These are phyloP conservation scores for Rugonectria rugulosa DNA, from an alignment of 2,329 filamentous ascomycete genomes.

Conservation along the genomic window DNA sequence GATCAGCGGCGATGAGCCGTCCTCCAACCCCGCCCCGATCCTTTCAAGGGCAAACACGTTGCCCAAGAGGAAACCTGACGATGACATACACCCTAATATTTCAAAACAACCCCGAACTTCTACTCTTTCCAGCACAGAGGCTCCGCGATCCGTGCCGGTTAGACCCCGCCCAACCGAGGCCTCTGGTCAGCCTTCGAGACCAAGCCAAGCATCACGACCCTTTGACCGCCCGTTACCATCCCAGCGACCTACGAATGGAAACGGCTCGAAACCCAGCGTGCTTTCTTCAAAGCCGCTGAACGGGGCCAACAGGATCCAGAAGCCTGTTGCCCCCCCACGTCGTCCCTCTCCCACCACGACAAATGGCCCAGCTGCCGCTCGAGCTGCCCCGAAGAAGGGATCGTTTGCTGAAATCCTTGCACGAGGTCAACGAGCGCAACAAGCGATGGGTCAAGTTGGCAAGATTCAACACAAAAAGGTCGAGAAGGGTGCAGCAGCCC, in stretches of 20 bases:
- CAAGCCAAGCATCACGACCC: slow-evolving; percentile 34
- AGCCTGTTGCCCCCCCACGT: slow-evolving; percentile 32
- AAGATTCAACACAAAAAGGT: slow-evolving; percentile 79
- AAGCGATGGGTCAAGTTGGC: slow-evolving; percentile 67
- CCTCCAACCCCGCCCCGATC: slow-evolving; percentile 44
- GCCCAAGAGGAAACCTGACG: slow-evolving; percentile 66
- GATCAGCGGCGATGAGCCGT: slow-evolving; percentile 60
- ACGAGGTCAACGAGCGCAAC: slow-evolving; percentile 72
- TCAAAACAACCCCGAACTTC: slow-evolving; percentile 52
- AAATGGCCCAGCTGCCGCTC: slow-evolving; percentile 51
- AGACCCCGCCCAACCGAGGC: slow-evolving; percentile 25
- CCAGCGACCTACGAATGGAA: slow-evolving; percentile 29
- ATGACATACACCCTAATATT: slow-evolving; percentile 52
- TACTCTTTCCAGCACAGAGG: slow-evolving; percentile 35
- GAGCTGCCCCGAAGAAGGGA: slow-evolving; percentile 70
- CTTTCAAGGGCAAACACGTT: slow-evolving; percentile 36
- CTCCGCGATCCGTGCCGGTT: slow-evolving; percentile 28
- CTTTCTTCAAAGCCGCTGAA: slow-evolving; percentile 39
- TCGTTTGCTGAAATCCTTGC: slow-evolving; percentile 79
- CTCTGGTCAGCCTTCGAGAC: slow-evolving; percentile 27
- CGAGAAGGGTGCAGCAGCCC: slow-evolving; percentile 61
- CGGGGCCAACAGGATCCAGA: slow-evolving; percentile 34
- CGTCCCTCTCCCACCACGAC: slow-evolving; percentile 35
- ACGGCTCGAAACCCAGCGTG: slow-evolving; percentile 26
- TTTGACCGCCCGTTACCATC: slow-evolving; percentile 35